These are phyloP conservation scores for Rhodotorula sp. DNA, from an alignment of 1,284 basidiomycete genomes.

Conservation along the genomic window DNA sequence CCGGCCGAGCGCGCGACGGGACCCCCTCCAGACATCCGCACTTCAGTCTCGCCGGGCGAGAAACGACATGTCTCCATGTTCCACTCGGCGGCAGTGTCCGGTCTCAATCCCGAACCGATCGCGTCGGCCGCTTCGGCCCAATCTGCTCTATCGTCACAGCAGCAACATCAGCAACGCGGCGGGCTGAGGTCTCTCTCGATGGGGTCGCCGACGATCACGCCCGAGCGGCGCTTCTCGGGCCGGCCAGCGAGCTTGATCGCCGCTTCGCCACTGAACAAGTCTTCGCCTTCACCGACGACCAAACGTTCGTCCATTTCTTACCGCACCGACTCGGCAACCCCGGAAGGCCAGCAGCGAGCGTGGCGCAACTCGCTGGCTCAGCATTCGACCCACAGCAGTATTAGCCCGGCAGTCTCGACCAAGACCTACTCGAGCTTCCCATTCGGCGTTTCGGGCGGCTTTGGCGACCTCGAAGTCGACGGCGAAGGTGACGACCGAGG, in stretches of 20 bases:
- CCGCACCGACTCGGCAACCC: conserved; percentile 19
- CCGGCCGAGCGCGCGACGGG: conserved; percentile 5
- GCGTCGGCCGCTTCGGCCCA: conserved; percentile 1
- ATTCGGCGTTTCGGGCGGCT: conserved; percentile 33
- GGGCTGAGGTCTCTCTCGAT: conserved; percentile 41
- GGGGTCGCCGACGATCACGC: conserved; percentile 11
- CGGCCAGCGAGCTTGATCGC: conserved; percentile 5
- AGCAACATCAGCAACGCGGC: conserved; percentile 1
- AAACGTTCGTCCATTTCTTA: conserved; percentile 39
- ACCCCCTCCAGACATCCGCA: conserved; percentile 20
- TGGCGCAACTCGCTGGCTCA: conserved; percentile 1
- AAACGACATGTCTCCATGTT: conserved; percentile 35
- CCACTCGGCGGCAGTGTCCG: conserved; percentile 33
- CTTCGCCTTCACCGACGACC: conserved; percentile 1
- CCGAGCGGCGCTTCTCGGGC: conserved; percentile 19
- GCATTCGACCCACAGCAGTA: background rate
- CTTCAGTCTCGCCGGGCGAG: conserved; percentile 25
- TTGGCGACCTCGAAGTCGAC: conserved; percentile 37
- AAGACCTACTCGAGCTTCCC: conserved; percentile 29
- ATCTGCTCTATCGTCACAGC: background rate
- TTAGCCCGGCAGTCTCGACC: conserved; percentile 22
- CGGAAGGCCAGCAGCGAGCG: conserved; percentile 6
- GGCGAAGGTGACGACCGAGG: conserved; percentile 10
- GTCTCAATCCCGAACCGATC: conserved; percentile 11
- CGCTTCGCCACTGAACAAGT: conserved; percentile 11